phyloP scores from a whole-genome alignment of 1,139 yeast species.

The Sporopachydermia cereana region DNA sequence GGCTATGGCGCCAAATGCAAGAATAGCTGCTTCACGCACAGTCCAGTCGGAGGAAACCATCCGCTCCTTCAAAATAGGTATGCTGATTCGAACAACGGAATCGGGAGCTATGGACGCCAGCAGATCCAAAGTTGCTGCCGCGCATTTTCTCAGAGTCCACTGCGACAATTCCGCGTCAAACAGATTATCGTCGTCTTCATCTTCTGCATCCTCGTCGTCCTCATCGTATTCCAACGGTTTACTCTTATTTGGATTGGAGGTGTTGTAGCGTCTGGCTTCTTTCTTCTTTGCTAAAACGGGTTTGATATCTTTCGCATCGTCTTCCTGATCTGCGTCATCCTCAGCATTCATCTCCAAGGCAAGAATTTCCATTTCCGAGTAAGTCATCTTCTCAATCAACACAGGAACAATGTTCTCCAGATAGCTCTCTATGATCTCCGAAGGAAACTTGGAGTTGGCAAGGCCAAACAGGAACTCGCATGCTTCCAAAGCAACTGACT shows the following conservation, averaged over 20 bases:
- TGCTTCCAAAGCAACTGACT: slow-evolving; percentile 78
- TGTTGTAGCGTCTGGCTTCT: slow-evolving; percentile 35
- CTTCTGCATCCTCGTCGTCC: slow-evolving; percentile 38
- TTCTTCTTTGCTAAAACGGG: slow-evolving; percentile 66
- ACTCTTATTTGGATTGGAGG: slow-evolving; percentile 9
- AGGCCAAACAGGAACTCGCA: slow-evolving; percentile 81
- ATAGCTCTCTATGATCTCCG: slow-evolving; percentile 40
- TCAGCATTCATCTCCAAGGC: slow-evolving; percentile 44
- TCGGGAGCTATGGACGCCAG: slow-evolving; percentile 60
- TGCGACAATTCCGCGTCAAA: slow-evolving; percentile 51
- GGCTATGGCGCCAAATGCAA: slow-evolving; percentile 78
- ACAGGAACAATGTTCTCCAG: slow-evolving; percentile 60
- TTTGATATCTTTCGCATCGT: slow-evolving; percentile 75
- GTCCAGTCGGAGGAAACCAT: slow-evolving; percentile 72
- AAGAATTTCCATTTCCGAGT: slow-evolving; percentile 70
- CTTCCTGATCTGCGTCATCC: slow-evolving; percentile 71
- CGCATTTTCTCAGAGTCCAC: slow-evolving; percentile 89
- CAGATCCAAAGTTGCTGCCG: slow-evolving; percentile 86
- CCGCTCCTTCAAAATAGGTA: slow-evolving; percentile 67
- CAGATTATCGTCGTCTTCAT: slow-evolving; percentile 55
- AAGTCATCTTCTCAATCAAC: slow-evolving; percentile 73
- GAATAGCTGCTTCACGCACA: slow-evolving; percentile 81
- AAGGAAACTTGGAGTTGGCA: slow-evolving; percentile 48
- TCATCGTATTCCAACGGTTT: slow-evolving; percentile 19
- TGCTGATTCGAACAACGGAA: slow-evolving; percentile 50